Percentiles rank a stretch among this genome's conserved stretches.
These are phyloP conservation scores for Neonectria neomacrospora DNA, from an alignment of 2,329 filamentous ascomycete species.

Conservation along the genomic window DNA sequence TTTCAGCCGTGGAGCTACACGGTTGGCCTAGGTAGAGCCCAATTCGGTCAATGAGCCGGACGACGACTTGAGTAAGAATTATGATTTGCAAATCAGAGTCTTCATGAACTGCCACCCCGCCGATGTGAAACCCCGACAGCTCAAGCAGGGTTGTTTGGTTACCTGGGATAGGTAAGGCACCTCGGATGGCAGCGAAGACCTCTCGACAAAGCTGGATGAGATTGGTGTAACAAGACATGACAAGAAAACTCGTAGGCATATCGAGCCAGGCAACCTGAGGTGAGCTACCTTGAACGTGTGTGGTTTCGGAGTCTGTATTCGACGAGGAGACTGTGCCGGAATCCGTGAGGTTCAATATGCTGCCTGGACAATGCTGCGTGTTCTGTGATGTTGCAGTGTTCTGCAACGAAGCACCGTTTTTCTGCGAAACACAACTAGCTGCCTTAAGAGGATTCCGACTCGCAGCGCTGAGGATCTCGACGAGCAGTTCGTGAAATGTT, in stretches of 20 bases:
- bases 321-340: not conserved
- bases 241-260: conserved; percentile 6
- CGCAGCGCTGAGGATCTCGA: not conserved
- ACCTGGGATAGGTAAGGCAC: not conserved
- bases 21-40: not conserved
- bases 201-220: conserved; percentile 4
- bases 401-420: no score
- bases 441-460: no score
- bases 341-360: not conserved
- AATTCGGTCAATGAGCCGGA: not conserved
- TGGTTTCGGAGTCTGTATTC: no score
- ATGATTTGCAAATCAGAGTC: conserved; percentile 4
- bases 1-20: not conserved
- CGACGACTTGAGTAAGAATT: conserved; percentile 2
- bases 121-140: not conserved
- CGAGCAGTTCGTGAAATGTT: conserved; percentile 1
- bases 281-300: not conserved
- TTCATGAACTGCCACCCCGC: no score
- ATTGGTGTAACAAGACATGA: conserved; percentile 1
- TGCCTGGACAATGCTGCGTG: not conserved
- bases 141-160: not conserved
- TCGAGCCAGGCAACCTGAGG: not conserved
- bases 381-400: no score
- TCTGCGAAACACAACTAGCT: no score
- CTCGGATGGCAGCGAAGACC: not conserved